Base-by-base conservation (phyloP, 2,329 filamentous ascomycete species). In the Paraphaeosphaeria sporulosa region DNA sequence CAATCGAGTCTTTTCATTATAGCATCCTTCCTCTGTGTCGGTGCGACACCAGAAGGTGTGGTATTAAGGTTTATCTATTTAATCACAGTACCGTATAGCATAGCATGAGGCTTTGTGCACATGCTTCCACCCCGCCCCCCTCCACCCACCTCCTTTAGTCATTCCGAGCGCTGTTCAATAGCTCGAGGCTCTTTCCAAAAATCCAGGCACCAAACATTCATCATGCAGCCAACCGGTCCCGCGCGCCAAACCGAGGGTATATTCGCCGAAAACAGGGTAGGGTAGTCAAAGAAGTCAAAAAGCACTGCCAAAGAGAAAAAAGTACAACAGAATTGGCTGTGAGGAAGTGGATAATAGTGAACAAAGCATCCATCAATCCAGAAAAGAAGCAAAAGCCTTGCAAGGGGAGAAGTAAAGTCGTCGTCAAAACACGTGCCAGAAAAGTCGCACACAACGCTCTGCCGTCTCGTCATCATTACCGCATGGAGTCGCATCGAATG, bases 401-500 rank as follows among this genome's bases (percentile, higher is more conserved):
- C 10, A 25, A 23, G 43, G 36, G 36, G 12, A 27, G n/a, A 23
- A n/a, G n/a, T n/a, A 47, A 19, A 8, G 48, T 32, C 30, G 48
- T 51, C 48, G 32, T 36, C 17, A 25, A 17, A n/a, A 23, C 47
- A 21, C 30, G 36, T 25, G 9, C 32, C 27, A n/a, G 12, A 13
- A n/a, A 19, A 32, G 43, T 51, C 55, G 32, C 12, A 51, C 51
- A 19, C 17, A 3, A 44, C 19, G 23, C 12, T 21, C 36, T 15
- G 19, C 51, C 51, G 27, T 59, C 34, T 42, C 47, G 38, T 53
- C n/a, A 23, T 57, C 53, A 19, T 60, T 51, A 49, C 38, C 47
- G 46, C 25, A 46, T 30, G 17, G 53, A 21, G 27, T 52, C 58
- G 38, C 25, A 27, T 27, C n/a, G 25, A 6, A 27, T 27, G 25